phyloP scores from a whole-genome alignment of 2,329 filamentous ascomycete species.

The Pezicula rhizophila region DNA sequence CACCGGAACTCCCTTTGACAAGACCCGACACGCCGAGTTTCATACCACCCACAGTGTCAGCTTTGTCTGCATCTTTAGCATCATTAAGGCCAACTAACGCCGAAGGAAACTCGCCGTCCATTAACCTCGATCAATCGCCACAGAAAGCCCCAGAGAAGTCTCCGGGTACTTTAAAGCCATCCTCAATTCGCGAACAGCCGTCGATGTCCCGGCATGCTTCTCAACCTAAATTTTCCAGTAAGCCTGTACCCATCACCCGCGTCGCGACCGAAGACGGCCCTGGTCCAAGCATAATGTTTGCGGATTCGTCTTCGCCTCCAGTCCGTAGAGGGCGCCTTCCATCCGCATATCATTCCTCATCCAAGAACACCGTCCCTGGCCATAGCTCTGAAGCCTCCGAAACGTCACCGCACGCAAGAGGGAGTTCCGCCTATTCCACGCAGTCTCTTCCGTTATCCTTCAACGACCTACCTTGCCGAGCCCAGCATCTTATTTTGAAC shows the following conservation, averaged over 20 bases:
- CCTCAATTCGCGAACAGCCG: slow-evolving; percentile 34
- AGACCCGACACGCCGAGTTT: slow-evolving; percentile 5
- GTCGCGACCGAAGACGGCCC: slow-evolving; percentile 59
- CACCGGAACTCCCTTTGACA: slow-evolving; percentile 3
- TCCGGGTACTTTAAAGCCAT: slow-evolving; percentile 11
- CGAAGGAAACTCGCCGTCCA: slow-evolving; percentile 2
- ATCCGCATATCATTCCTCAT: slow-evolving; percentile 18
- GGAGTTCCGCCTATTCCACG: slow-evolving; percentile 45
- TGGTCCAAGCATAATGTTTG: slow-evolving; percentile 72
- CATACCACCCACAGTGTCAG: slow-evolving; percentile 12
- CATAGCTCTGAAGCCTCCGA: slow-evolving; percentile 14
- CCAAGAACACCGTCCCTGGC: slow-evolving; percentile 6
- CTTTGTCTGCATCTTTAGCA: slow-evolving; percentile 9
- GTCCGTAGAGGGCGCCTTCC: slow-evolving; percentile 15
- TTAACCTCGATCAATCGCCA: not conserved
- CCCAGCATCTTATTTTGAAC: slow-evolving; percentile 81
- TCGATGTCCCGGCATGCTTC: slow-evolving; percentile 48
- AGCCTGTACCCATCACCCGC: slow-evolving; percentile 64
- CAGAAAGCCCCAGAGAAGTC: not conserved
- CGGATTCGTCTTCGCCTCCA: slow-evolving; percentile 34
- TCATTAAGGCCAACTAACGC: slow-evolving; percentile 10
- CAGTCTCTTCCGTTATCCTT: slow-evolving; percentile 69
- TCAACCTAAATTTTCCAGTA: slow-evolving; percentile 62
- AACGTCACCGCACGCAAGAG: slow-evolving; percentile 7
- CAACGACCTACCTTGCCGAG: slow-evolving; percentile 78